Percentiles rank a stretch among this genome's conserved stretches.
phyloP scores from a whole-genome alignment of 192 early-diverging fungal species.

The Phycomyces nitens region DNA sequence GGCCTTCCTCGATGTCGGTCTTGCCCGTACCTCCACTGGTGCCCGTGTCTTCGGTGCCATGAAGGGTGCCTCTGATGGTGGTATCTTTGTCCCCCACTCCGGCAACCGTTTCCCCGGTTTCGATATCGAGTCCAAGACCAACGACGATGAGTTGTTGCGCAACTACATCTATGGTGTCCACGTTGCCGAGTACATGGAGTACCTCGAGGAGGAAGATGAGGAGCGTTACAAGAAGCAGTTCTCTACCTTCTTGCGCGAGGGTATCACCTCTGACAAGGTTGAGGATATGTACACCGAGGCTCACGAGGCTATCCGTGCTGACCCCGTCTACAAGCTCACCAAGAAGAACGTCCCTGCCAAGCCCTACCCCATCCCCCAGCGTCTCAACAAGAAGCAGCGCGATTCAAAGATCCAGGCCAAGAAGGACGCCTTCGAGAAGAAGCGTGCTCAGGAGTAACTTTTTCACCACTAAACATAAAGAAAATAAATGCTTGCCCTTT shows the following conservation, averaged over 20 bases:
- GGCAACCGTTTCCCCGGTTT: constrained; percentile 98
- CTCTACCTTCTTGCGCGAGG: constrained; percentile 86
- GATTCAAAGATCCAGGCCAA: constrained; percentile 88
- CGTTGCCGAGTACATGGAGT: constrained; percentile 97
- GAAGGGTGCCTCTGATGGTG: constrained; percentile 99
- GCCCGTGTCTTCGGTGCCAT: constrained; percentile 95
- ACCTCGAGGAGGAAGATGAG: constrained; percentile 98
- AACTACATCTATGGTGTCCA: constrained; percentile 98
- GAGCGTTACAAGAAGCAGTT: constrained; percentile 97
- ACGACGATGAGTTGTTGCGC: constrained; percentile 90
- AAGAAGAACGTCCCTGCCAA: constrained; percentile 67
- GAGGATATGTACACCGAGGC: constrained; percentile 94
- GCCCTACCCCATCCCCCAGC: constrained; percentile 49
- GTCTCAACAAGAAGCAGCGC: constrained; percentile 89
- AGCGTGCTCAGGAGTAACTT: constrained; percentile 4
- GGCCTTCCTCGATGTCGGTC: constrained; percentile 96
- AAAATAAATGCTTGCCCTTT: no score
- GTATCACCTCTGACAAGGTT: constrained; percentile 82
- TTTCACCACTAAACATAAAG: background rate
- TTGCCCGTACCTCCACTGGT: constrained; percentile 96
- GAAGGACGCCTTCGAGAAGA: constrained; percentile 44
- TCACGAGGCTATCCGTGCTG: constrained; percentile 88
- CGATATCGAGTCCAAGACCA: constrained; percentile 79
- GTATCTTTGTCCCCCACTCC: constrained; percentile 93
- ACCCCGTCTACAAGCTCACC: constrained; percentile 72